Evolutionary conservation across 2,329 filamentous ascomycete species (phyloP).

Genomic region (Paraconiothyrium brasiliense): DNA sequence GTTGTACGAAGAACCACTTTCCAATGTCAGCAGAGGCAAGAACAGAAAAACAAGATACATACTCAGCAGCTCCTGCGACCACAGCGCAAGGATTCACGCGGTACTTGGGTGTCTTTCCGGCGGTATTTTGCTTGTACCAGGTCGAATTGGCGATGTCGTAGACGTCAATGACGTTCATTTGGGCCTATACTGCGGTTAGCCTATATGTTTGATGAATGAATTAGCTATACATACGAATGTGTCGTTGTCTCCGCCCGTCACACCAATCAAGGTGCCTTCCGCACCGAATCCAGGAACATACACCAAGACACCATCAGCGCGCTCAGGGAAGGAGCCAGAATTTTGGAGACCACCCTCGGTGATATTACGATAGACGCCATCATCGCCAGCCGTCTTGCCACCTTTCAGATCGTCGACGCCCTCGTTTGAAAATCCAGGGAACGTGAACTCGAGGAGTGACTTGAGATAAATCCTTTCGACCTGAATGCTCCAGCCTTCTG

Average conservation of each 20-base stretch:
- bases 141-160: constrained; percentile 75
- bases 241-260: constrained; percentile 76
- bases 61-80: constrained; percentile 74
- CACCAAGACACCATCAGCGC: constrained; percentile 76
- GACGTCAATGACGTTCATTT: constrained; percentile 80
- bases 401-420: constrained; percentile 66
- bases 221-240: constrained; percentile 65
- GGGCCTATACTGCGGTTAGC: constrained; percentile 52
- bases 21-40: constrained; percentile 13
- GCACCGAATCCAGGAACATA: constrained; percentile 81
- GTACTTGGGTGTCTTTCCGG: constrained; percentile 66
- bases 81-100: constrained; percentile 76
- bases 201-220: neutral
- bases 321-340: constrained; percentile 72
- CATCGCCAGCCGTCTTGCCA: constrained; percentile 65
- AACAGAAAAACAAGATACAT: constrained; percentile 22
- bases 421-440: constrained; percentile 73
- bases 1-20: constrained; percentile 74
- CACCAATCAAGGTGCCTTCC: constrained; percentile 77
- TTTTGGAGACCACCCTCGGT: constrained; percentile 75
- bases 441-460: constrained; percentile 78
- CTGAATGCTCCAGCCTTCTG: constrained; percentile 73
- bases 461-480: constrained; percentile 74
- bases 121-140: constrained; percentile 80
- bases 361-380: constrained; percentile 76